Evolutionary conservation across 768 basidiomycete genomes (phyloP).

Genomic region (Suillus subalutaceus): DNA sequence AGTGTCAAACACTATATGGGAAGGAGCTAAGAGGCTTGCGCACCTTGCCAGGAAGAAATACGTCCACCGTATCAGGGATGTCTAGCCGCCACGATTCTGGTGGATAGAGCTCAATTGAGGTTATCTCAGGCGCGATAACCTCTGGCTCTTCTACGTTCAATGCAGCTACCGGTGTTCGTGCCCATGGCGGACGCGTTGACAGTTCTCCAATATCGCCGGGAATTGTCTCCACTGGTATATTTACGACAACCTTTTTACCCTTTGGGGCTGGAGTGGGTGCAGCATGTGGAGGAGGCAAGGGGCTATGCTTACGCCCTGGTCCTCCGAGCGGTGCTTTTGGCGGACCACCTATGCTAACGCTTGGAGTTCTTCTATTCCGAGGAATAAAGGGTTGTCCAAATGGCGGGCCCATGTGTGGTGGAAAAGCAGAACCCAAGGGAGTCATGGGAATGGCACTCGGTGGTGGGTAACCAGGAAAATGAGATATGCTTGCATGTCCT

Average conservation of each 20-base stretch:
- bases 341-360: slow-evolving; percentile 80
- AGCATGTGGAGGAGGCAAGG: slow-evolving; percentile 46
- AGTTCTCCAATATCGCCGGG: slow-evolving; percentile 40
- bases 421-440: slow-evolving; percentile 60
- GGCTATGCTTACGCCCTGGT: slow-evolving; percentile 75
- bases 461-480: slow-evolving; percentile 63
- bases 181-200: slow-evolving; percentile 55
- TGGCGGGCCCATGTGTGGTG: slow-evolving; percentile 50
- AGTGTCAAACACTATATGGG: slow-evolving; percentile 12
- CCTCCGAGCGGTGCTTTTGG: slow-evolving; percentile 86
- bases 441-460: slow-evolving; percentile 60
- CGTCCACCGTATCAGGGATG: slow-evolving; percentile 73
- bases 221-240: slow-evolving; percentile 71
- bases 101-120: slow-evolving; percentile 60
- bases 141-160: slow-evolving; percentile 34
- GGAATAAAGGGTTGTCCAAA: slow-evolving; percentile 56
- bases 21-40: slow-evolving; percentile 20
- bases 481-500: slow-evolving; percentile 61
- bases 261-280: slow-evolving; percentile 43
- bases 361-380: slow-evolving; percentile 65
- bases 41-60: slow-evolving; percentile 84
- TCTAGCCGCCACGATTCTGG: slow-evolving; percentile 60
- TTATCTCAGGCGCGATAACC: slow-evolving; percentile 34
- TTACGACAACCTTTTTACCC: slow-evolving; percentile 69
- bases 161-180: slow-evolving; percentile 55